Percentiles rank a stretch among this genome's conserved stretches.
Evolutionary conservation across 2,329 filamentous ascomycete species (phyloP).

Genomic region (Fusarium camptoceras): DNA sequence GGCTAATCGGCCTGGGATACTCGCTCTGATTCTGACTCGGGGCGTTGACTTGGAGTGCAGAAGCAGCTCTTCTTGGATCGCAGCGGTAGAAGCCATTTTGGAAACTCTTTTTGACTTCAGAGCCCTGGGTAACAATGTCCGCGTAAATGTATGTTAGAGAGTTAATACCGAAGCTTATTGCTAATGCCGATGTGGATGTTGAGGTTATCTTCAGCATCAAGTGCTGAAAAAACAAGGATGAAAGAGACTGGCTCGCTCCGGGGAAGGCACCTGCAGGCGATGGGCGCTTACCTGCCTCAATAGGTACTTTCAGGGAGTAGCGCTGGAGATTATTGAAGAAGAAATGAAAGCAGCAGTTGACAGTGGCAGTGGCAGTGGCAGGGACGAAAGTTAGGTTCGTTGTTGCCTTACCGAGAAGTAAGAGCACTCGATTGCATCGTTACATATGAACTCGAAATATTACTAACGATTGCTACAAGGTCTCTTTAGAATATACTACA

Average conservation of each 20-base stretch:
- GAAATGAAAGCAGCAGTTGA: background rate
- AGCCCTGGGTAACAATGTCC: background rate
- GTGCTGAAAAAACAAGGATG: background rate
- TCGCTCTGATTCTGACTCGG: background rate
- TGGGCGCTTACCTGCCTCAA: too few species aligned
- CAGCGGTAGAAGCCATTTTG: constrained; percentile 3
- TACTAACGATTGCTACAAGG: background rate
- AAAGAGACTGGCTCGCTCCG: background rate
- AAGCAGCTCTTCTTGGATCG: background rate
- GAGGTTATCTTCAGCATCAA: background rate
- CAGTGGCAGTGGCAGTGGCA: background rate
- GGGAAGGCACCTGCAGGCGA: background rate
- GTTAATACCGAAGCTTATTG: background rate
- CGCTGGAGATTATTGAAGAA: background rate
- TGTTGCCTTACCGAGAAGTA: background rate
- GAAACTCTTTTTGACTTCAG: background rate
- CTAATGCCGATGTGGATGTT: background rate
- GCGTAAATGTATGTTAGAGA: background rate
- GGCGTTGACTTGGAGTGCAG: background rate
- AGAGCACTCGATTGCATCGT: background rate
- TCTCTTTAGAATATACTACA: background rate
- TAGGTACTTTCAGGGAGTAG: background rate
- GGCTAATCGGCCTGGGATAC: background rate
- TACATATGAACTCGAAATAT: background rate
- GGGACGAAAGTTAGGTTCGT: background rate